A percentile compares a stretch with the other conserved stretches of the same genome.
Conservation (phyloP, 2,329 filamentous ascomycete genomes). For the Fonsecaea nubica region DNA sequence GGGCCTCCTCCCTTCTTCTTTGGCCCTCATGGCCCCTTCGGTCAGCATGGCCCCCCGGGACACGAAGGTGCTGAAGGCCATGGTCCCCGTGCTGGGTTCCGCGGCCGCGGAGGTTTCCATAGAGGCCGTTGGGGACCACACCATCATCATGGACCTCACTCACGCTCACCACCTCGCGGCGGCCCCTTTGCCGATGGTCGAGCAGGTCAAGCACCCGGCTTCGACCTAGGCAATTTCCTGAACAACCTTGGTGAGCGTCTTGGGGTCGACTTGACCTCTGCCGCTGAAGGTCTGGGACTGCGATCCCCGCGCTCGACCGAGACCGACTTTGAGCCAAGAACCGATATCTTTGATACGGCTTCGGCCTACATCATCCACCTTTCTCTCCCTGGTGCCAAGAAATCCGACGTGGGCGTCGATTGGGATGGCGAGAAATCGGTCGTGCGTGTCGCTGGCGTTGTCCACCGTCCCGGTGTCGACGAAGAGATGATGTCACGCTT, state of each 20-base stretch:
- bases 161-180: conserved; percentile 37
- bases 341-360: conserved; percentile 75
- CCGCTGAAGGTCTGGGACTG: conserved; percentile 40
- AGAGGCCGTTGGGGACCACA: conserved; percentile 16
- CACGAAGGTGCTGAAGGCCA: conserved; percentile 24
- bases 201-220: conserved; percentile 24
- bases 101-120: conserved; percentile 24
- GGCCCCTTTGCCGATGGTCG: conserved; percentile 23
- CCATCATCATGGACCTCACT: conserved; percentile 32
- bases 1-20: conserved; percentile 2
- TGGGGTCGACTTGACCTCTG: conserved; percentile 42
- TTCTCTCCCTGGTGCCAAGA: conserved; percentile 78
- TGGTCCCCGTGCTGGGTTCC: conserved; percentile 15
- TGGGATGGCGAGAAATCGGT: conserved; percentile 73
- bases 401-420: conserved; percentile 76
- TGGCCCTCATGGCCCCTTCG: not conserved
- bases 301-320: conserved; percentile 32
- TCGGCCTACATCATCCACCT: conserved; percentile 71
- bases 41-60: conserved; percentile 11
- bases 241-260: conserved; percentile 43
- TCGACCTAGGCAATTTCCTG: conserved; percentile 41
- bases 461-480: conserved; percentile 73
- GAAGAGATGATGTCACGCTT: conserved; percentile 72
- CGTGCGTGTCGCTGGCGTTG: conserved; percentile 73
- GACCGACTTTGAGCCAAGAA: conserved; percentile 48